A percentile compares a stretch with the other conserved stretches of the same genome.
phyloP scores from a whole-genome alignment of 2,329 filamentous ascomycete species.

The Cladosporium sp. region DNA sequence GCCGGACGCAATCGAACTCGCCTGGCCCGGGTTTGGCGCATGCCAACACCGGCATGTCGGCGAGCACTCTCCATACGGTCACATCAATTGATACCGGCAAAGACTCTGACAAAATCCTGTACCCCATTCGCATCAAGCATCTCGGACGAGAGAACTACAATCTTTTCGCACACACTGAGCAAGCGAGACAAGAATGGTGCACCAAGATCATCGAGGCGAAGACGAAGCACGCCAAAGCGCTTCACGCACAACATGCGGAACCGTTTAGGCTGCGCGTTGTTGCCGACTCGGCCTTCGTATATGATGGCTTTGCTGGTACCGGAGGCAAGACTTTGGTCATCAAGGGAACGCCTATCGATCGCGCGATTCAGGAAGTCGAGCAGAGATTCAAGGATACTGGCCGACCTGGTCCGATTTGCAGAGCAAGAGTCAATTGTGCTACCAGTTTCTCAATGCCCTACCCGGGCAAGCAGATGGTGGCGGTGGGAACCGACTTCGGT shows the following conservation, averaged over 20 bases:
- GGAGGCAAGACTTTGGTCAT: slow-evolving; percentile 65
- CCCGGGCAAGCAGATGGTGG: slow-evolving; percentile 74
- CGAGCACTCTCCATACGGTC: slow-evolving; percentile 41
- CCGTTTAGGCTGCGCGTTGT: slow-evolving; percentile 89
- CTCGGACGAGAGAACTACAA: slow-evolving; percentile 91
- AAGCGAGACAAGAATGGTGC: slow-evolving; percentile 82
- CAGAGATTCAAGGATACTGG: slow-evolving; percentile 61
- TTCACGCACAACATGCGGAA: slow-evolving; percentile 90
- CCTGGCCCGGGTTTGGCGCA: slow-evolving; percentile 53
- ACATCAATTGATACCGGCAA: slow-evolving; percentile 52
- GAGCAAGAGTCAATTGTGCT: slow-evolving; percentile 85
- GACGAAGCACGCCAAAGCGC: slow-evolving; percentile 80
- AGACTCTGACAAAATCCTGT: slow-evolving; percentile 75
- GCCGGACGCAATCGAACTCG: slow-evolving; percentile 37
- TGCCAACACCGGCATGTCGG: slow-evolving; percentile 61
- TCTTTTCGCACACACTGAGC: slow-evolving; percentile 72
- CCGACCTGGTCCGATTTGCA: slow-evolving; percentile 71
- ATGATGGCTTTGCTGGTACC: slow-evolving; percentile 56
- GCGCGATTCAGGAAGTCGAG: slow-evolving; percentile 86
- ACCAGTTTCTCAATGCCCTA: slow-evolving; percentile 78
- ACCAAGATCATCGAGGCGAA: slow-evolving; percentile 92
- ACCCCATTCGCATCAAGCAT: slow-evolving; percentile 94
- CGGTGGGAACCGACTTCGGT: slow-evolving; percentile 90
- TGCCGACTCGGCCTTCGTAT: slow-evolving; percentile 85
- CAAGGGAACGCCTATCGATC: slow-evolving; percentile 83